A percentile compares a stretch with the other conserved stretches of the same genome.
These are phyloP conservation scores for Trypanosomatidae sp. DNA, from an alignment of 208 protist genomes.

Conservation along the genomic window DNA sequence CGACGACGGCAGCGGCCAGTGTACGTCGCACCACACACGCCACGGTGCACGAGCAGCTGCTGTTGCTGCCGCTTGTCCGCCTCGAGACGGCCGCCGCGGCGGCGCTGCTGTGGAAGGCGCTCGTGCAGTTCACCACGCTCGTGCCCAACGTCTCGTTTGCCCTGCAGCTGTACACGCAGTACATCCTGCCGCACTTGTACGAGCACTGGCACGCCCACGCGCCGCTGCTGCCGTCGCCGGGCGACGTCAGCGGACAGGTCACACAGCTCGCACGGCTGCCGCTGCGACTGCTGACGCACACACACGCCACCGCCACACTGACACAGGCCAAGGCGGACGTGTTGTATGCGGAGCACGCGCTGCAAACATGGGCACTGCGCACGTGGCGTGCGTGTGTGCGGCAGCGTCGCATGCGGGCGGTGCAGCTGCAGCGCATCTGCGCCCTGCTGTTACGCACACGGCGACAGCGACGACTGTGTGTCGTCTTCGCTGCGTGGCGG, in stretches of 20 bases:
- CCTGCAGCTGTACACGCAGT: conserved; percentile 34
- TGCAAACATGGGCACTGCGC: conserved; percentile 58
- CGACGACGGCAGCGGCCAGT: background rate
- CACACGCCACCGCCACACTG: conserved; percentile 6
- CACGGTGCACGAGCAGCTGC: conserved; percentile 33
- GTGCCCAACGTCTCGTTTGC: conserved; percentile 49
- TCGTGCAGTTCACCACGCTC: conserved; percentile 33
- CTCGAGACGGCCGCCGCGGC: conserved; percentile 47
- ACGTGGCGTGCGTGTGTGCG: conserved; percentile 37
- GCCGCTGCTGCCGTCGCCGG: conserved; percentile 22
- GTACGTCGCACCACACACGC: background rate
- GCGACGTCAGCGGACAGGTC: conserved; percentile 57
- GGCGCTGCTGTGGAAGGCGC: conserved; percentile 52
- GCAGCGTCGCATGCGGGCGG: conserved; percentile 4
- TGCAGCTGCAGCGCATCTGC: conserved; percentile 1
- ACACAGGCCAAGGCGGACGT: conserved; percentile 34
- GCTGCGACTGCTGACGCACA: conserved; percentile 14
- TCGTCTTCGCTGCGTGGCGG: conserved; percentile 40
- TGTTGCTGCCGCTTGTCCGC: conserved; percentile 34
- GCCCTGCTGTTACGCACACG: conserved; percentile 11
- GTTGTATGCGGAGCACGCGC: conserved; percentile 37
- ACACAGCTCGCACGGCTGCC: conserved; percentile 36
- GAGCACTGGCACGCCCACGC: conserved; percentile 23
- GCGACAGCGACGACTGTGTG: conserved; percentile 12
- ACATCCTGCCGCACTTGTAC: conserved; percentile 75